Evolutionary conservation across 306 rosid genomes (phyloP).

Genomic region (Heteromeles arbutifolia): DNA sequence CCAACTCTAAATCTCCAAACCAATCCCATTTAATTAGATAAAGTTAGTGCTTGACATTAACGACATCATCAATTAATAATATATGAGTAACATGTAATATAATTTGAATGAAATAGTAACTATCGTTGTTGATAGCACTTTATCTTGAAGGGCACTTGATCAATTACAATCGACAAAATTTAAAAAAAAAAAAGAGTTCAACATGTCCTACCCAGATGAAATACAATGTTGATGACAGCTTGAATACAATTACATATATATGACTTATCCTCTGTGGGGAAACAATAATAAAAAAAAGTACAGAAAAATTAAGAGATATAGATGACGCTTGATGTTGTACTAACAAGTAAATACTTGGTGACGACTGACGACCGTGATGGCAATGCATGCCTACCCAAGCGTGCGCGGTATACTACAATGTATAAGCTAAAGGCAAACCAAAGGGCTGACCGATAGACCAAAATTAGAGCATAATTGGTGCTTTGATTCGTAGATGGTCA

Average conservation of each 20-base stretch:
- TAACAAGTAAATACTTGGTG: slow-evolving; percentile 12
- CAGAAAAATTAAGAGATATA: background rate
- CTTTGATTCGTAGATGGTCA: slow-evolving; percentile 10
- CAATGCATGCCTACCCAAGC: slow-evolving; percentile 51
- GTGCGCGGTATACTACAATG: slow-evolving; percentile 17
- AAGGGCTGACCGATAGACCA: slow-evolving; percentile 25
- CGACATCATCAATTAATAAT: no score
- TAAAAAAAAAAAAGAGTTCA: no score
- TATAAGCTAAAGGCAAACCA: slow-evolving; percentile 1
- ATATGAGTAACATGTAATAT: no score
- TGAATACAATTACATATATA: background rate
- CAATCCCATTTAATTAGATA: no score
- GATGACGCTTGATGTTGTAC: background rate
- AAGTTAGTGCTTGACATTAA: no score
- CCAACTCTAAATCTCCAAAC: no score
- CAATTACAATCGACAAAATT: no score
- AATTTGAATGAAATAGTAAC: no score
- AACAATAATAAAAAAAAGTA: background rate
- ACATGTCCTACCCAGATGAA: background rate
- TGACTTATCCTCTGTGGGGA: background rate
- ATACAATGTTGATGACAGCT: background rate
- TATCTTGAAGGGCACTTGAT: no score
- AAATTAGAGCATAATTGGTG: background rate
- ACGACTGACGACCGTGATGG: slow-evolving; percentile 27
- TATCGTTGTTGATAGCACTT: no score